These are phyloP conservation scores for Flammula alnicola DNA, from an alignment of 1,284 basidiomycete species.

Conservation along the genomic window DNA sequence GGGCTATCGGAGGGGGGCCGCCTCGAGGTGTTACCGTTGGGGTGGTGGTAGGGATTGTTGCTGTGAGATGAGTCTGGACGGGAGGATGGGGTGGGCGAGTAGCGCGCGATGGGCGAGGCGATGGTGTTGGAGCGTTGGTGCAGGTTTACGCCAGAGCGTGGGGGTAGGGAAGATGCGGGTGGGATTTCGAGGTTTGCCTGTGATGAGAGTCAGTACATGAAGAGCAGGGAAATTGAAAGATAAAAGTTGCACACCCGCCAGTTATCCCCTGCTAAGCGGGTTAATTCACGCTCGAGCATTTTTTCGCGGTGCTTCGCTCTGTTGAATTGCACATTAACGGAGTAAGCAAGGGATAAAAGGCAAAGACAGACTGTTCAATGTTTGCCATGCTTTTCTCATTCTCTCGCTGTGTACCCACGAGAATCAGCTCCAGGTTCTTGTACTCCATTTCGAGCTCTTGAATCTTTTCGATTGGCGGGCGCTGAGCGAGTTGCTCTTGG, in stretches of 20 bases:
- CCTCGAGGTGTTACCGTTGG: too few relatives aligned
- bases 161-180: constrained; percentile 29
- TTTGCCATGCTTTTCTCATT: constrained; percentile 80
- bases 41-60: constrained; percentile 1
- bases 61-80: constrained; percentile 12
- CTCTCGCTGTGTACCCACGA: constrained; percentile 77
- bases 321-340: neutral
- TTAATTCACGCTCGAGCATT: constrained; percentile 70
- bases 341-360: constrained; percentile 3
- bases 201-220: constrained; percentile 4
- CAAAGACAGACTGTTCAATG: constrained; percentile 59
- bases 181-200: constrained; percentile 59
- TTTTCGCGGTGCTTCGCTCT: constrained; percentile 69
- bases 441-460: constrained; percentile 70
- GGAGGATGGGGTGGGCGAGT: constrained; percentile 19
- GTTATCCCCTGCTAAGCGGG: constrained; percentile 69
- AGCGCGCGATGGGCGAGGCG: constrained; percentile 23
- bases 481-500: constrained; percentile 63
- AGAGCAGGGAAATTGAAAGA: neutral
- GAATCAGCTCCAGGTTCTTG: constrained; percentile 69
- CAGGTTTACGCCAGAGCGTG: constrained; percentile 17
- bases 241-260: constrained; percentile 61
- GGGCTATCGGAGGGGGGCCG: too few relatives aligned
- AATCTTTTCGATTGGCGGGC: constrained; percentile 67
- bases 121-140: constrained; percentile 41